These are phyloP conservation scores for Pseudopyricularia javanii DNA, from an alignment of 2,329 filamentous ascomycete genomes.

Conservation along the genomic window DNA sequence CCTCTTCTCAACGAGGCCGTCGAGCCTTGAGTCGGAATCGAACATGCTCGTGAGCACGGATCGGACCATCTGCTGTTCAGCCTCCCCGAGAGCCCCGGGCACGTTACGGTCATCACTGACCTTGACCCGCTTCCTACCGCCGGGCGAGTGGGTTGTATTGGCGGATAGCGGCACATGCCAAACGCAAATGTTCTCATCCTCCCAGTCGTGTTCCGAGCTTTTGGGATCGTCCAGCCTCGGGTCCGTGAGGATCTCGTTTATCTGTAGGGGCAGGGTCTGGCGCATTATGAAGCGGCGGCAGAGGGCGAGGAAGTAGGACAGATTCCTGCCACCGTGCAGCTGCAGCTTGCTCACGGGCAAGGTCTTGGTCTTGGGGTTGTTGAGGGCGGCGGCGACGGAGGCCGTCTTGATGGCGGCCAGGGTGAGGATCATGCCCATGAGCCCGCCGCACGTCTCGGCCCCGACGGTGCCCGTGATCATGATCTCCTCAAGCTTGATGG, in stretches of 20 bases:
- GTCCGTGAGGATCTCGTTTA: constrained; percentile 51
- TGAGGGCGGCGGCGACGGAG: not conserved
- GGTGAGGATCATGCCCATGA: constrained; percentile 77
- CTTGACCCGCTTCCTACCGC: constrained; percentile 33
- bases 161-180: constrained; percentile 52
- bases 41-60: constrained; percentile 66
- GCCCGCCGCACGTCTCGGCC: constrained; percentile 68
- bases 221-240: constrained; percentile 16
- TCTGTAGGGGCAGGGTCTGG: constrained; percentile 62
- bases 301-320: constrained; percentile 71
- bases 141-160: constrained; percentile 30
- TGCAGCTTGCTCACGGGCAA: constrained; percentile 24
- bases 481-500: constrained; percentile 59
- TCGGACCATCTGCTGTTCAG: constrained; percentile 8
- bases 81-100: not conserved
- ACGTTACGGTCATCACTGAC: not conserved
- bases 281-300: constrained; percentile 77
- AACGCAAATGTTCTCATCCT: constrained; percentile 65
- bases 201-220: constrained; percentile 33
- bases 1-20: constrained; percentile 54
- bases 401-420: constrained; percentile 51
- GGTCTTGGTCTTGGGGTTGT: constrained; percentile 4
- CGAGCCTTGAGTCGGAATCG: constrained; percentile 60
- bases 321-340: constrained; percentile 72
- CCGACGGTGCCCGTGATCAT: constrained; percentile 70